Evolutionary conservation across 129 eudicot genomes (phyloP), one percentile per base, ranked within the genome.

Genomic region (Glebionis coronaria): DNA sequence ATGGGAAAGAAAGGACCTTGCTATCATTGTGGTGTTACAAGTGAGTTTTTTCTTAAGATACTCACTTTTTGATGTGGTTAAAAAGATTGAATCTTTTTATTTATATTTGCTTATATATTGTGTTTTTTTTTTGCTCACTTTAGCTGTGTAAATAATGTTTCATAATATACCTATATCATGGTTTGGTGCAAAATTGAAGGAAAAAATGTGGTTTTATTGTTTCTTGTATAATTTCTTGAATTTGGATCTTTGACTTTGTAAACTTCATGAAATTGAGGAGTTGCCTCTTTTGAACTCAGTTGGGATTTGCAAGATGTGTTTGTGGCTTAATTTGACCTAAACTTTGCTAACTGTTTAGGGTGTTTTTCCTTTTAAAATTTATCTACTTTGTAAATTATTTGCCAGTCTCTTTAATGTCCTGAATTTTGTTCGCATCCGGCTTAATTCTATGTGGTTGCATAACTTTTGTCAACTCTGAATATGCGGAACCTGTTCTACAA

Each of bases 1-100:
- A 90, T 90, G 95, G 90, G 95, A 72, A 87, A 87, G 78, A 42
- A 69, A 55, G 74, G 74, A 56, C 74, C 65, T 45, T 69, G 74
- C 74, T 56, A 69, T 69, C 74, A 69, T 56, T 69, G 74, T 69
- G 74, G 74, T 69, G 65, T 56, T 69, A 56, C 74, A 81, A 90
- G 97, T 90, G 97, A 90, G 97, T 82, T 82, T 59, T 71, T 38
- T 15, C 65, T 55, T 78, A 49, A 59, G 75, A 65, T 67, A 67
- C 60, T 78, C 18, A 61, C 76, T 60, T 68, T 58, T 73, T 67
- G 40, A 74, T 46, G 18, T 70, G 10, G 38, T 45, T 63, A 61
- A 57, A 56, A 69, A 42, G 44, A 55, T 63, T 46, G 21, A 51
- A 55, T 75, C 72, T 54, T 81, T 75, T 31, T n/a, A n/a, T 38